Percentiles rank a stretch among this genome's conserved stretches.
Conservation (phyloP, 2,329 filamentous ascomycete genomes). For the Fusarium sp. region DNA sequence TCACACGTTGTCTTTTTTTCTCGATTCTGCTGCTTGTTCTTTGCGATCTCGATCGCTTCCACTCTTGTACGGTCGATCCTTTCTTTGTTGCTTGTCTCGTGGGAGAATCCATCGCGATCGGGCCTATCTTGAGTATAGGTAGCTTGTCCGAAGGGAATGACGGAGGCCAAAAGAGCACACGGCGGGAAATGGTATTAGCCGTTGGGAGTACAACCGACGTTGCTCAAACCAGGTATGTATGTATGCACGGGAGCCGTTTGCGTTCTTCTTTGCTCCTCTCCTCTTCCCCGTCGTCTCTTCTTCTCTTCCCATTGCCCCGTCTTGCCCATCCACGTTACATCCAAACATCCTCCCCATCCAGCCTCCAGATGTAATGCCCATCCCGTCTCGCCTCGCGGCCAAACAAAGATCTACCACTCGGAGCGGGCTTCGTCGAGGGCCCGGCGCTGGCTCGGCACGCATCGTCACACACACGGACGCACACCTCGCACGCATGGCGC, state of each 20-base stretch:
- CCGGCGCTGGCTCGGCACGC: constrained; percentile 6
- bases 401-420: constrained; percentile 22
- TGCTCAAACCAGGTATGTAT: constrained; percentile 28
- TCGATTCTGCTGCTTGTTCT: background rate
- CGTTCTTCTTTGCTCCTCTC: background rate
- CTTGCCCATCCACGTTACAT: background rate
- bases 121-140: constrained; percentile 9
- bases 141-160: background rate
- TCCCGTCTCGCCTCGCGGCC: constrained; percentile 4
- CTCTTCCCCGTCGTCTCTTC: background rate
- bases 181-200: constrained; percentile 22
- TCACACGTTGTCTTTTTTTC: background rate
- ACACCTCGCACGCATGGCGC: constrained; percentile 2
- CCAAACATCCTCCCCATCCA: background rate
- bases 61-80: background rate
- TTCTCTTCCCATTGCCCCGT: background rate
- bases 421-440: constrained; percentile 14
- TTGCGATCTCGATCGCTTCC: constrained; percentile 3
- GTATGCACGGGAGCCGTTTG: background rate
- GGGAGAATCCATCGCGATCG: constrained; percentile 2
- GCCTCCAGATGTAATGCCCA: constrained; percentile 8
- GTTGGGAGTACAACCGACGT: constrained; percentile 26
- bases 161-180: background rate
- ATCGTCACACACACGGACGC: constrained; percentile 16
- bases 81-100: constrained; percentile 13